A percentile compares a stretch with the other conserved stretches of the same genome.
These are phyloP conservation scores for Prunus mume DNA, from an alignment of 306 rosid genomes.

Conservation along the genomic window DNA sequence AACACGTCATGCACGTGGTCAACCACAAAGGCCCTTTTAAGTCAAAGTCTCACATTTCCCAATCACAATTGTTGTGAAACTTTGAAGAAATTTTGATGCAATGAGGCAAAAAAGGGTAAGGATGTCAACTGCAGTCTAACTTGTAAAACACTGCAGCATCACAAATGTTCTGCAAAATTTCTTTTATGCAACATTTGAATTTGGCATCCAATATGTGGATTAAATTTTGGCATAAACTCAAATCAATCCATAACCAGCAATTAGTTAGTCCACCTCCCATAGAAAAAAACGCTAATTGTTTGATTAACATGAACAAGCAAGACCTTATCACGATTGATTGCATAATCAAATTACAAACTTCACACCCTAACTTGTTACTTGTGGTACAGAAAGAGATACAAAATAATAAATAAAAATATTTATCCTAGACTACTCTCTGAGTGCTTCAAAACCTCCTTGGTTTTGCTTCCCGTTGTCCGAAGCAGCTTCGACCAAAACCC, in stretches of 20 bases:
- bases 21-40: not conserved
- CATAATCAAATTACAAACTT: not conserved
- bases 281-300: no score
- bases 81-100: not conserved
- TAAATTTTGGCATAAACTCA: no score
- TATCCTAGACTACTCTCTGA: constrained; percentile 25
- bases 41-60: not conserved
- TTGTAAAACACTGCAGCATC: not conserved
- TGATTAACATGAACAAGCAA: no score
- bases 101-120: not conserved
- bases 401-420: not conserved
- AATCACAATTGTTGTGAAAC: not conserved
- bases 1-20: not conserved
- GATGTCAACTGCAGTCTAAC: not conserved
- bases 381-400: not conserved
- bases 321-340: not conserved
- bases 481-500: constrained; percentile 70
- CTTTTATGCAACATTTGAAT: not conserved
- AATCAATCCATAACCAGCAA: no score
- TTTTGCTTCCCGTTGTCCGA: constrained; percentile 42
- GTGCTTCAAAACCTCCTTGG: constrained; percentile 36
- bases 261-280: no score
- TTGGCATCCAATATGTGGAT: no score
- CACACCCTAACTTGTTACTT: not conserved
- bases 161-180: not conserved